phyloP scores from a whole-genome alignment of 306 rosid genomes.

The Luffa acutangula region DNA sequence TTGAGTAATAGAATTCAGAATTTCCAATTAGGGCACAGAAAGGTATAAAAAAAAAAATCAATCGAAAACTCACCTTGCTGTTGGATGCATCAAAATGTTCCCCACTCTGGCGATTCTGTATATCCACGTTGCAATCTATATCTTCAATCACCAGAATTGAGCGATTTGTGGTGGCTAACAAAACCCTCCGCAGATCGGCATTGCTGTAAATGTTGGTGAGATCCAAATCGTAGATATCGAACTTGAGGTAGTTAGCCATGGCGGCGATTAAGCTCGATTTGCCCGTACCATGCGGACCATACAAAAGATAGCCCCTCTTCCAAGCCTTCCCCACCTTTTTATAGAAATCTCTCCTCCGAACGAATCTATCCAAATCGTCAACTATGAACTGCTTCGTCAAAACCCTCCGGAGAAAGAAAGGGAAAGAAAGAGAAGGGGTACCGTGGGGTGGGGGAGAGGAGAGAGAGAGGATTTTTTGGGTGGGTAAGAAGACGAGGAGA shows the following conservation, averaged over 20 bases:
- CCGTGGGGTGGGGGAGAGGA: too few species aligned
- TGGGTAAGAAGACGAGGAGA: too few species aligned
- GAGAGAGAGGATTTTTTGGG: too few species aligned
- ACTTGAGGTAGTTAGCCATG: conserved; percentile 7
- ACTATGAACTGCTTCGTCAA: neutral
- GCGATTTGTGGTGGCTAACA: neutral
- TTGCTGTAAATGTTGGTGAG: neutral
- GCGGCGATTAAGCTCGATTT: conserved; percentile 7
- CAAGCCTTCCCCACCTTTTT: neutral
- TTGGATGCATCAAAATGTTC: neutral
- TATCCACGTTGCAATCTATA: neutral
- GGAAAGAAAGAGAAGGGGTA: too few species aligned
- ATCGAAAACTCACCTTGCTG: neutral
- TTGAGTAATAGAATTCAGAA: neutral
- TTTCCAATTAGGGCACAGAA: neutral
- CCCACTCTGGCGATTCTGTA: neutral
- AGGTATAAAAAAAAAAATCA: neutral
- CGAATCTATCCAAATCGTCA: conserved; percentile 2
- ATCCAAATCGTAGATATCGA: neutral
- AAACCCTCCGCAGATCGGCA: neutral
- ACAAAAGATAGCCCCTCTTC: conserved; percentile 4
- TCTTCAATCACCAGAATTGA: conserved; percentile 4
- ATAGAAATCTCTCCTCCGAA: neutral
- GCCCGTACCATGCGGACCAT: conserved; percentile 1
- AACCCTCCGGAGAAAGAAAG: too few species aligned